A percentile compares a stretch with the other conserved stretches of the same genome.
Conservation (phyloP, 768 basidiomycete genomes). For the Cyclocybe aegerita region DNA sequence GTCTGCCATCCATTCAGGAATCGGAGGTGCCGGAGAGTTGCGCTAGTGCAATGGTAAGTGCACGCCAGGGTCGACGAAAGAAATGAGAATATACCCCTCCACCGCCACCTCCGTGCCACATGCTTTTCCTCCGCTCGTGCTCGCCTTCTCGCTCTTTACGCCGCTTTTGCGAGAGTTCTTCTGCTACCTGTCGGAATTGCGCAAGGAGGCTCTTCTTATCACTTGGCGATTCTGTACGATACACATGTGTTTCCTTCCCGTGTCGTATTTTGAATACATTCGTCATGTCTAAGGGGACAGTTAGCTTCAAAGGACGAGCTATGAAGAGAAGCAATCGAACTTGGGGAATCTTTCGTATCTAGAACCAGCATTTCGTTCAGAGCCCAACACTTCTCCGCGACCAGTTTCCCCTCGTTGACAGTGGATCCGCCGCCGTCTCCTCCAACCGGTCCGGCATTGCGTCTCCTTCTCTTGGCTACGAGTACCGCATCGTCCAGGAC, state of each 20-base stretch:
- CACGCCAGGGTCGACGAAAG: background rate
- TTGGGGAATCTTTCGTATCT: constrained; percentile 93
- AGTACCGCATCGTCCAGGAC: constrained; percentile 90
- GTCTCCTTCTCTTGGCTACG: constrained; percentile 75
- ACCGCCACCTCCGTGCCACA: constrained; percentile 54
- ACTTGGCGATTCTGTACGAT: constrained; percentile 74
- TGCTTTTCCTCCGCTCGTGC: constrained; percentile 81
- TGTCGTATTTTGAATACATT: constrained; percentile 96
- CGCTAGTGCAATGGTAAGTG: constrained; percentile 17
- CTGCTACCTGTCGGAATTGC: constrained; percentile 89
- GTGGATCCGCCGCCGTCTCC: constrained; percentile 37
- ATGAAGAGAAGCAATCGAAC: constrained; percentile 42
- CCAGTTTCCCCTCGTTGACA: constrained; percentile 71
- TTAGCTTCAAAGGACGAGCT: constrained; percentile 2
- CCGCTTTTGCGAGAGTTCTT: constrained; percentile 84
- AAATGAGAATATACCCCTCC: constrained; percentile 32
- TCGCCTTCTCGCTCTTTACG: constrained; percentile 94
- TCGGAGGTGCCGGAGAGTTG: constrained; percentile 45
- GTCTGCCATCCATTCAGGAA: constrained; percentile 80
- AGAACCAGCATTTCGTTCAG: constrained; percentile 92
- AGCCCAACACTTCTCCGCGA: constrained; percentile 93
- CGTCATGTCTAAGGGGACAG: constrained; percentile 58
- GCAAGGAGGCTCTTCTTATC: constrained; percentile 87
- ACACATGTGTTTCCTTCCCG: constrained; percentile 93
- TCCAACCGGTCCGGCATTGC: constrained; percentile 51